phyloP scores from a whole-genome alignment of 495 filamentous ascomycete genomes.

The Jackrogersella minutella region DNA sequence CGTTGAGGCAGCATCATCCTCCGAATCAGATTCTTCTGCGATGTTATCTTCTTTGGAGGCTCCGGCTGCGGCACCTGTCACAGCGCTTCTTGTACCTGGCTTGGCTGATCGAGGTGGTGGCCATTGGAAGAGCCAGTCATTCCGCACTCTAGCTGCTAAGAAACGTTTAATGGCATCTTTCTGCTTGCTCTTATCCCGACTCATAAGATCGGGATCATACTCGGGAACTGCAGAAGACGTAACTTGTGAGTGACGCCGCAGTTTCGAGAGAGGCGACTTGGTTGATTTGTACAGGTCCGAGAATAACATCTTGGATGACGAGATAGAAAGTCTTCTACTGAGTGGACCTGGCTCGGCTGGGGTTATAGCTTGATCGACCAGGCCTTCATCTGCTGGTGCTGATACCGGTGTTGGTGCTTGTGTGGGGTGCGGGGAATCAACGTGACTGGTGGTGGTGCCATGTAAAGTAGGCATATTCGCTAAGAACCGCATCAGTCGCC shows the following conservation, averaged over 20 bases:
- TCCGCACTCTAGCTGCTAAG: slow-evolving; percentile 62
- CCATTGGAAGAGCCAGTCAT: slow-evolving; percentile 66
- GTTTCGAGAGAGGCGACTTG: slow-evolving; percentile 49
- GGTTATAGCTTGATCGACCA: slow-evolving; percentile 40
- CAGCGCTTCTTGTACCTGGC: background rate
- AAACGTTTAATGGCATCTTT: slow-evolving; percentile 62
- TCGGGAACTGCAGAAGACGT: slow-evolving; percentile 42
- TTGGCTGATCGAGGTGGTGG: slow-evolving; percentile 38
- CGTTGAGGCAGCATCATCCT: slow-evolving; percentile 49
- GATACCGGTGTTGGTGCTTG: slow-evolving; percentile 21
- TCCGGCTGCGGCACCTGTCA: background rate
- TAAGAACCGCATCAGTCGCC: slow-evolving; percentile 34
- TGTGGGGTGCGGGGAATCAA: slow-evolving; percentile 45
- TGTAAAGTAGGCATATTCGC: slow-evolving; percentile 37
- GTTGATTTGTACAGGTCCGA: slow-evolving; percentile 48
- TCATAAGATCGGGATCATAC: slow-evolving; percentile 62
- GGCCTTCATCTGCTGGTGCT: too few relatives aligned
- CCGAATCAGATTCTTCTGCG: slow-evolving; percentile 43
- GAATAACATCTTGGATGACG: slow-evolving; percentile 47
- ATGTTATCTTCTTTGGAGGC: slow-evolving; percentile 3
- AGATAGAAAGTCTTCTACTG: slow-evolving; percentile 36
- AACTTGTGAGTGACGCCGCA: slow-evolving; percentile 47
- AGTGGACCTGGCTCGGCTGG: slow-evolving; percentile 12
- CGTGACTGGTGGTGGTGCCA: slow-evolving; percentile 44
- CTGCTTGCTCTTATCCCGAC: slow-evolving; percentile 61